Base-by-base conservation (phyloP, 2,329 filamentous ascomycete genomes). In the Talaromyces piceae region DNA sequence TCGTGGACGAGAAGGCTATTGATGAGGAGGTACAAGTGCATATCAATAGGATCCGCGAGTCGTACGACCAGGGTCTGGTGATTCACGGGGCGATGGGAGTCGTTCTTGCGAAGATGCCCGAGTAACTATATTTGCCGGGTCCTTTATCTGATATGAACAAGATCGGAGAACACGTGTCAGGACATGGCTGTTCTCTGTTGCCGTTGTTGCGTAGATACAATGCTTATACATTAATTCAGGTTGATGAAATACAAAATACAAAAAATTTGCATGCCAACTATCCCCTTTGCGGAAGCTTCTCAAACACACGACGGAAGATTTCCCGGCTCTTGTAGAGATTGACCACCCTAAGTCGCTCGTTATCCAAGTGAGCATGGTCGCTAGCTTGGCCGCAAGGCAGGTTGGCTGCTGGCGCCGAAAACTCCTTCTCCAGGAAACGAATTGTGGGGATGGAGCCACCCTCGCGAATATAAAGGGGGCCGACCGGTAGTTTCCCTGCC, bases 371-470 rank as follows among this genome's bases (percentile, higher is more conserved):
- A 16, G 91, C 93, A 47, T 85, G 84, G 63, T 98, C 93, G 60
- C 88, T 96, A 11, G 91, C 90, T 69, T 96, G 91, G 0, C 94
- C 94, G 63, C 91, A 96, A 0, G 93, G 94, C 28, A 98, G 71
- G 67, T 97, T 91, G 0, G 91, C 91, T 0, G 93, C 91, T 0
- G 91, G 90, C 0, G 93, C 93, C 2, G 79, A 78, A 64, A 97
- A 96, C 61, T 95, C 89, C 72, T 95, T 95, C 67, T 97, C 91
- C 31, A 97, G 66, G 64, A 97, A 97, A 5, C 93, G 77, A 51
- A 97, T 97, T 0, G 88, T 88, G 0, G 93, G 93, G 59, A 98
- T 98, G 0, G 87, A 94, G 4, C 93, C 93, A 11, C 93, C 93
- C 70, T 98, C 93, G 8, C 93, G 82, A 59, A 98, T 98, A 66